Base-by-base conservation (phyloP, 306 rosid species). In the Sindora glabra region DNA sequence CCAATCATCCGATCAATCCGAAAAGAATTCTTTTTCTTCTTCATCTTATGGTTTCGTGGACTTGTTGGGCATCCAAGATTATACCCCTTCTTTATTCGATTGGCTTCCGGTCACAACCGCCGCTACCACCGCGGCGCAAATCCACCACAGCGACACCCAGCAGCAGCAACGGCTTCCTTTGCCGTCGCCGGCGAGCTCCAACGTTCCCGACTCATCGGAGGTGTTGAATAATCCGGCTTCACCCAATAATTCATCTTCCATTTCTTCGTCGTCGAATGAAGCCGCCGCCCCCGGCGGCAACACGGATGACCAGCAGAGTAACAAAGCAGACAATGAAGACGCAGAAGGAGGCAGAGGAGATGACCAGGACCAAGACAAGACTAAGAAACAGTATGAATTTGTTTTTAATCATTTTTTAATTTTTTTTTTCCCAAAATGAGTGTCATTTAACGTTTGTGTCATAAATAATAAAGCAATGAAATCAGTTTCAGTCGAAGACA, bases 251-350 rank as follows among this genome's bases (percentile, higher is more conserved):
- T n/a, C n/a, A n/a, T 71, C 76, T 1, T 88, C 94, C 2, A 72
- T 83, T 55, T 86, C 99, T 6, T 89, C 87, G 0, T 89, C 86
- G 0, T 81, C 94, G 0, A 80, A 81, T 32, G 99, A 79, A 56
- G n/a, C 74, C 77, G 8, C 58, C 67, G 2, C 53, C 60, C 0
- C 59, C 68, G 5, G 23, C 32, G n/a, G n/a, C 62, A 63, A 53
- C 2, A 46, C 27, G 19, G 68, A 64, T 6, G 77, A 55, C 7
- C 78, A 52, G 0, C 57, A 30, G 2, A 69, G 67, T 36, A 4
- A 15, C 9, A 70, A 68, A 18, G 68, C 41, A 15, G 84, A 70
- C 8, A 68, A 62, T 22, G 71, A 62, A 19, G 67, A 34, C 15
- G 68, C 8, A 14, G 63, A 69, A 24, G 73, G 34, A 22, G 48